Evolutionary conservation across 1,284 basidiomycete species (phyloP).

Genomic region (Coriolopsis trogii): DNA sequence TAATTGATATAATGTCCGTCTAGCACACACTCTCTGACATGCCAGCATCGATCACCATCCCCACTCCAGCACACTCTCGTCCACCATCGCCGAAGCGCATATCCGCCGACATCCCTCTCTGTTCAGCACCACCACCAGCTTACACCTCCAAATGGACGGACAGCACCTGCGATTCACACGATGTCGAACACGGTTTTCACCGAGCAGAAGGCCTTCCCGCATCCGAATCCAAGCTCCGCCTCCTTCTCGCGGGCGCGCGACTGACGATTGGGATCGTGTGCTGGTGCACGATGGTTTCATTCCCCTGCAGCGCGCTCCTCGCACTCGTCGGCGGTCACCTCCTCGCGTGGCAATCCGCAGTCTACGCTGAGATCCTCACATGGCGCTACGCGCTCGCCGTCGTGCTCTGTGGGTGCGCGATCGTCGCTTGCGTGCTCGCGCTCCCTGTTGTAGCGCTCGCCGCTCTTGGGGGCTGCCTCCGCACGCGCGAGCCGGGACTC

Average conservation of each 20-base stretch:
- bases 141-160: neutral
- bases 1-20: too few species aligned
- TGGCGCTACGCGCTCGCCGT: neutral
- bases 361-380: neutral
- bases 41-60: too few species aligned
- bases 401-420: neutral
- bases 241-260: neutral
- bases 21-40: too few species aligned
- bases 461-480: neutral
- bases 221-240: neutral
- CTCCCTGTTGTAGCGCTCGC: too few species aligned
- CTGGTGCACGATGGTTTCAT: neutral
- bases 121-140: neutral
- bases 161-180: neutral
- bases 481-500: neutral
- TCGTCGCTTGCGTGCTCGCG: neutral
- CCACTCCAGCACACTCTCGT: neutral
- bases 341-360: neutral
- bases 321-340: neutral
- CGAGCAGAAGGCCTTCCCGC: neutral
- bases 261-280: too few species aligned
- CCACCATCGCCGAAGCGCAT: neutral
- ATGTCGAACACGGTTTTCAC: neutral
- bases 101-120: neutral
- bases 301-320: neutral